A percentile compares a stretch with the other conserved stretches of the same genome.
Conservation (phyloP, 2,329 filamentous ascomycete species). For the Ophiostoma tasmaniense region DNA sequence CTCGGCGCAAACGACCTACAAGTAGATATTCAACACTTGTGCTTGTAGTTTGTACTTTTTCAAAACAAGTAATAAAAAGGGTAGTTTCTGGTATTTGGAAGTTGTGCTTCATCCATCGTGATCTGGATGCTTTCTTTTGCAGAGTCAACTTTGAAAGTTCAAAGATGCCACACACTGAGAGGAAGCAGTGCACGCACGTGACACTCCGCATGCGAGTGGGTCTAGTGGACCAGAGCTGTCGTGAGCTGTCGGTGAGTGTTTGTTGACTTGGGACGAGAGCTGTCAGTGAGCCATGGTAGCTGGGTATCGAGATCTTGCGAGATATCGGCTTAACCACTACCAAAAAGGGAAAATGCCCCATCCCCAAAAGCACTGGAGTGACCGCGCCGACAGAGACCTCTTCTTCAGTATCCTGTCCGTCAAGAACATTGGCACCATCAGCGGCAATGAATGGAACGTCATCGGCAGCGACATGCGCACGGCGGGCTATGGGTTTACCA, state of each 20-base stretch:
- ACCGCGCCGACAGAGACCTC: slow-evolving; percentile 53
- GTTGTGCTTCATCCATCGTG: too few relatives aligned
- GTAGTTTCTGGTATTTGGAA: neutral
- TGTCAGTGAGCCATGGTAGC: neutral
- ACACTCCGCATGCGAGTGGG: neutral
- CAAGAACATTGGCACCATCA: slow-evolving; percentile 56
- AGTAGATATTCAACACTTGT: neutral
- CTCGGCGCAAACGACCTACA: neutral
- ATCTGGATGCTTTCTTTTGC: too few relatives aligned
- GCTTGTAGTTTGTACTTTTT: neutral
- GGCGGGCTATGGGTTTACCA: slow-evolving; percentile 54
- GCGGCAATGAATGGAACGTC: slow-evolving; percentile 52
- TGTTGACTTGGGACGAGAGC: neutral
- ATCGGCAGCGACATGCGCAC: slow-evolving; percentile 54
- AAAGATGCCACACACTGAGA: neutral
- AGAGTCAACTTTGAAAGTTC: neutral
- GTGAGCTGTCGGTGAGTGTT: neutral
- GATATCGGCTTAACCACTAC: too few relatives aligned
- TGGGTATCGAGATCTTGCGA: too few relatives aligned
- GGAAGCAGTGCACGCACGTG: neutral
- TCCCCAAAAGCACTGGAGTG: slow-evolving; percentile 47
- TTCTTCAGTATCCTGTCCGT: slow-evolving; percentile 55
- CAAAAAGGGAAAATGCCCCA: neutral
- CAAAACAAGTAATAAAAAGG: neutral
- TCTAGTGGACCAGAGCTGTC: neutral